phyloP scores from a whole-genome alignment of 2,329 filamentous ascomycete species.

The Amylocarpus encephaloides region DNA sequence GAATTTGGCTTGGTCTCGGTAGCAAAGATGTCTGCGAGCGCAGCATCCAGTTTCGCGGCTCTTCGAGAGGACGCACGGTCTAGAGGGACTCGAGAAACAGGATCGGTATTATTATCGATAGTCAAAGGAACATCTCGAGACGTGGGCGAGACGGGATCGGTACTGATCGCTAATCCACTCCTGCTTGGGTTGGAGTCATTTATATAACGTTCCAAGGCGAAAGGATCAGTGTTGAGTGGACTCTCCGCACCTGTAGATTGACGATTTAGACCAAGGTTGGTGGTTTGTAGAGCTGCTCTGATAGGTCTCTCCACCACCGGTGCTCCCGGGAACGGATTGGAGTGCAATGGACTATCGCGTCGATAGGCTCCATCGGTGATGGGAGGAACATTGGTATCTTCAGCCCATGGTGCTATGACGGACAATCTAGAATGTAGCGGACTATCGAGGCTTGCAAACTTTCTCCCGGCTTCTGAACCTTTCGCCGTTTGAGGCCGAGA shows the following conservation, averaged over 20 bases:
- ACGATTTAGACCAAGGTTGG: neutral
- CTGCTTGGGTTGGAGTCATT: neutral
- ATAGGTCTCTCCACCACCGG: neutral
- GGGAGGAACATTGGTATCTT: too few relatives aligned
- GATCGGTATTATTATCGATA: neutral
- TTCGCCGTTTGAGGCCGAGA: neutral
- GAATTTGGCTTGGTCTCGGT: neutral
- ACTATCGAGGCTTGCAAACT: too few relatives aligned
- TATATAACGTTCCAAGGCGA: constrained; percentile 2
- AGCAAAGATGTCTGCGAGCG: neutral
- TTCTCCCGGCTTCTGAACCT: neutral
- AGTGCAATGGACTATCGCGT: constrained; percentile 2
- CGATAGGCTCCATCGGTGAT: neutral
- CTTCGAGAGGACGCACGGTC: constrained; percentile 1
- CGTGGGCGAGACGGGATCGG: too few relatives aligned
- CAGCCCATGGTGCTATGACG: too few relatives aligned
- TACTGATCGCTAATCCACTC: neutral
- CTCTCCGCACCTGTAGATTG: neutral
- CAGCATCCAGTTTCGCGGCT: constrained; percentile 4
- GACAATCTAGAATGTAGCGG: too few relatives aligned
- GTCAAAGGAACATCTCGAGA: neutral
- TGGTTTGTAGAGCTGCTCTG: neutral
- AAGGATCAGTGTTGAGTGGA: neutral
- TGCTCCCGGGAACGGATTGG: neutral
- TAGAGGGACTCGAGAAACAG: neutral